Base-by-base conservation (phyloP, 2,329 filamentous ascomycete species). In the Tolypocladium ovalisporum region DNA sequence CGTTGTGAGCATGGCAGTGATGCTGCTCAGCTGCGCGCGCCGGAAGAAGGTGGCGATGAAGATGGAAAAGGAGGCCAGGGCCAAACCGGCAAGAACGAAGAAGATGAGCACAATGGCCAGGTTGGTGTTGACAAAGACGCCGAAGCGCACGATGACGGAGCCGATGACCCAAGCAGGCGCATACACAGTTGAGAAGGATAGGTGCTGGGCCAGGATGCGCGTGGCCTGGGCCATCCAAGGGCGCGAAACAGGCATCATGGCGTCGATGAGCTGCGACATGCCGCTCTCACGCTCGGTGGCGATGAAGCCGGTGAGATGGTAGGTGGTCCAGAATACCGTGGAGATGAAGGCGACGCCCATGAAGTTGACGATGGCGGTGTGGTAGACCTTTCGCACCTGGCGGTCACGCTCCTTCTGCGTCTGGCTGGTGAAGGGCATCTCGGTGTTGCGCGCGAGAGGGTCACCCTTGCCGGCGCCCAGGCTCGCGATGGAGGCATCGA, bases 191-290 rank as follows among this genome's bases (percentile, higher is more conserved):
- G 89, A 85, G 65, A 96, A 94, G 0, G 90, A 84, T 32, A 94
- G 69, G 67, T 96, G 90, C 60, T 91, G 86, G 0, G 91, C 85
- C 10, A 92, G 67, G 17, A 96, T 78, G n/a, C 92, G 81, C 1
- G 88, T 86, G 27, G 84, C 82, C 71, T 93, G 89, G 12, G 88
- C 85, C 65, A 90, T 79, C 89, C 90, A 95, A 49, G 82, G 76
- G 54, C 79, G 79, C 56, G 80, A 79, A 57, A 89, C 89, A 0
- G 89, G 87, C 78, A 94, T 92, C 90, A 96, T 96, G 56, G 90
- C 87, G 71, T 97, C 92, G 49, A 97, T 84, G 34, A 97, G 77
- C 61, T 91, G 89, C 5, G 89, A 89, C 81, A 96, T 94, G 58
- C 91, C 92, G 19, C 85, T 78, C 74, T 97, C 92, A 57, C 92